Conservation (phyloP, 768 basidiomycete species). For the Brasilioporus rufonigricans region DNA sequence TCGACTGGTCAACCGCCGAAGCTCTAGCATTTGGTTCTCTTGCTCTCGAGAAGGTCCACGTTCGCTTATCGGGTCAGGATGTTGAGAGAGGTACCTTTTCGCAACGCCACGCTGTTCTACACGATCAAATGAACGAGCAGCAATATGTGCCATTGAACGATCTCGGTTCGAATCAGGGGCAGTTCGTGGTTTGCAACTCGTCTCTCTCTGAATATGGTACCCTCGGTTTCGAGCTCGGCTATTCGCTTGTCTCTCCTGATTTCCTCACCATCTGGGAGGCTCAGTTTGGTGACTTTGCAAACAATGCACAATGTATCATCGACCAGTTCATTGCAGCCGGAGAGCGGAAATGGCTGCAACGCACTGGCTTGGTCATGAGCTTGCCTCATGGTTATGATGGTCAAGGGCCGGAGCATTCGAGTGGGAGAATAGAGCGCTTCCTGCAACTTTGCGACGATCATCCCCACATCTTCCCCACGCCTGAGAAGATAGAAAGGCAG, state of each 20-base stretch:
- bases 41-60: conserved; percentile 89
- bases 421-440: conserved; percentile 93
- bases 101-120: conserved; percentile 94
- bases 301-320: conserved; percentile 96
- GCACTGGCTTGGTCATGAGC: conserved; percentile 84
- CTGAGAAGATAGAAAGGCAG: conserved; percentile 88
- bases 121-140: conserved; percentile 91
- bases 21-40: conserved; percentile 95
- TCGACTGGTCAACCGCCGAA: conserved; percentile 99
- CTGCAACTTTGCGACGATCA: conserved; percentile 98
- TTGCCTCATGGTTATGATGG: conserved; percentile 97
- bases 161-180: conserved; percentile 84
- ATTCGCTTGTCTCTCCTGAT: conserved; percentile 95
- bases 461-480: conserved; percentile 83
- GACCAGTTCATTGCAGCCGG: conserved; percentile 99
- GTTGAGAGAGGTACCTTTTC: conserved; percentile 99
- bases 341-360: conserved; percentile 96
- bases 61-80: conserved; percentile 96
- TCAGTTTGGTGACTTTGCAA: conserved; percentile 97
- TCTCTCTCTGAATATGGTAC: conserved; percentile 93
- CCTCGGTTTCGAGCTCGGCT: conserved; percentile 97
- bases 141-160: conserved; percentile 90
- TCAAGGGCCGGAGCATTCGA: conserved; percentile 98
- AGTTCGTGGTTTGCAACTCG: conserved; percentile 95
- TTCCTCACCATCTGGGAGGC: conserved; percentile 97